Base-by-base conservation (phyloP, 2,329 filamentous ascomycete species). In the Phaeosphaeria sp. region DNA sequence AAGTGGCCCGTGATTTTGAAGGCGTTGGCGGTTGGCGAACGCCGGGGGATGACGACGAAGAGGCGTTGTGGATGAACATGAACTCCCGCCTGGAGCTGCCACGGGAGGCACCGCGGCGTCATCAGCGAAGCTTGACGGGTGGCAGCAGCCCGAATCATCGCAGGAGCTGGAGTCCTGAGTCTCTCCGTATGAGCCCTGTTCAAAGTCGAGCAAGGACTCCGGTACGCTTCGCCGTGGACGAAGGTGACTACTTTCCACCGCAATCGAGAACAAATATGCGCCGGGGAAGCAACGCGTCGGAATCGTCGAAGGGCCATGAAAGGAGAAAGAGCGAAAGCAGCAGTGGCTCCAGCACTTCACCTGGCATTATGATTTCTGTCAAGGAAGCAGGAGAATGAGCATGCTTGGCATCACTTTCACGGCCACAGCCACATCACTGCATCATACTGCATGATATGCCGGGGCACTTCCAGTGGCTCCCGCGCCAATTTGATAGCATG, bases 61-160 rank as follows among this genome's bases (percentile, higher is more conserved):
- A 80, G 61, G 79, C 78, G 2, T 51, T 79, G 13, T 81, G 79
- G 79, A 76, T 80, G 65, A 73, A 74, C 54, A 78, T 80, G 62
- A 80, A 80, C 53, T 74, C 73, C n/a, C 61, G 78, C 15, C 67
- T 80, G 1, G 74, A 79, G 52, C 60, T 80, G 1, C 78, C 79
- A 3, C 65, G 71, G 17, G 67, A 65, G 9, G 40, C 61, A n/a
- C 68, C 61, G 13, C 63, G 66, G 21, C 66, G 74, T 21, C 76
- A 78, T 46, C 66, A 65, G 27, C 57, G 76, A 15, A 69, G 69
- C 13, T 56, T 74, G 33, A 78, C 75, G 9, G 74, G 72, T 6
- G 72, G 71, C 3, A 63, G 61, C 15, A 76, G 61, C 18, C 72
- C 66, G 43, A 67, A 60, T 6, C 67, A 66, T 48, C 65, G 68